A percentile compares a stretch with the other conserved stretches of the same genome.
Conservation (phyloP, 2,329 filamentous ascomycete genomes). For the Stemphylium vesicarium region DNA sequence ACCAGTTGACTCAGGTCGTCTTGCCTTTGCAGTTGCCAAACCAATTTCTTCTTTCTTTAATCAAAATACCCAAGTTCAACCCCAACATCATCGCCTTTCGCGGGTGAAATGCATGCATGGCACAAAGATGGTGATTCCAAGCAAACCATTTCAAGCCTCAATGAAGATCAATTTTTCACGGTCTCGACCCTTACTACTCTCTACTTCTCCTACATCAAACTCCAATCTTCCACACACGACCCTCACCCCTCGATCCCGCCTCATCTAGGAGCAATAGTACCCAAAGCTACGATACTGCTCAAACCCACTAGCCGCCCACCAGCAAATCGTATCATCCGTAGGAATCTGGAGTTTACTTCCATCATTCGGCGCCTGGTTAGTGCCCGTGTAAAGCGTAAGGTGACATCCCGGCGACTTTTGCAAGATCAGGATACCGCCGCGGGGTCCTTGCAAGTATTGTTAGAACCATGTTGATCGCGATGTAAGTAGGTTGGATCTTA, state of each 20-base stretch:
- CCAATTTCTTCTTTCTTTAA: no score
- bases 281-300: conserved; percentile 3
- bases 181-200: no score
- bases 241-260: neutral
- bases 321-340: neutral
- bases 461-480: neutral
- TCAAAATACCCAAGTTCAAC: no score
- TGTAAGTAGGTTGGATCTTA: neutral
- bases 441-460: conserved; percentile 3
- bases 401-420: conserved; percentile 7
- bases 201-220: no score
- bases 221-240: neutral
- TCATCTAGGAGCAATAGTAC: conserved; percentile 1
- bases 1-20: no score
- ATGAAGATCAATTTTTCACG: no score
- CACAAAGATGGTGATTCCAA: no score
- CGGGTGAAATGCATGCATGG: no score
- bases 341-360: neutral
- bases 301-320: neutral
- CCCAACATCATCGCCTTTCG: no score
- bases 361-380: conserved; percentile 5
- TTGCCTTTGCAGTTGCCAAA: no score
- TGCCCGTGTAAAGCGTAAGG: conserved; percentile 10
- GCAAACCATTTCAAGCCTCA: no score
- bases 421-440: conserved; percentile 4